Conservation (phyloP, 306 rosid species). For the Herpetospermum pedunculosum region DNA sequence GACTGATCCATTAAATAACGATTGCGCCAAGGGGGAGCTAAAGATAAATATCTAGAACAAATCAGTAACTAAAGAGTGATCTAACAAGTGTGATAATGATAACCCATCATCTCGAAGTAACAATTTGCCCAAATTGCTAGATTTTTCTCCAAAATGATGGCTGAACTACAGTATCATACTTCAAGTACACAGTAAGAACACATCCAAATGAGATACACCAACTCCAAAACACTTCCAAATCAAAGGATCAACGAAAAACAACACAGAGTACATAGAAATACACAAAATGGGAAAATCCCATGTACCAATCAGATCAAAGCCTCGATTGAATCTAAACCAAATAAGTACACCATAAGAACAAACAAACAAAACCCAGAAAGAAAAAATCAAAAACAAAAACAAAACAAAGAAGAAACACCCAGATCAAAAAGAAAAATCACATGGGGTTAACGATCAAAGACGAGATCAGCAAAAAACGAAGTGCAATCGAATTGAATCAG, state of each 20-base stretch:
- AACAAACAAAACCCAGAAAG: conserved; percentile 23
- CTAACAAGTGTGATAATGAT: neutral
- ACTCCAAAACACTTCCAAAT: neutral
- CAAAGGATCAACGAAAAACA: conserved; percentile 1
- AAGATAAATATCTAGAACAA: neutral
- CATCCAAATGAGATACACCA: neutral
- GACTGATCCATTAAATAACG: neutral
- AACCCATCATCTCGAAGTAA: neutral
- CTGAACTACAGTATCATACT: neutral
- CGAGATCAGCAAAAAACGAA: conserved; percentile 27
- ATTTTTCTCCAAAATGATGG: neutral
- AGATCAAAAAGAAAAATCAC: conserved; percentile 4
- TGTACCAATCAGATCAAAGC: conserved; percentile 26
- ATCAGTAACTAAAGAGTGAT: neutral
- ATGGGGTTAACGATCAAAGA: neutral
- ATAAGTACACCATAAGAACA: neutral
- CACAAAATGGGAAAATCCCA: conserved; percentile 2
- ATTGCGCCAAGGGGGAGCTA: neutral
- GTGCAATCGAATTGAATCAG: conserved; percentile 16
- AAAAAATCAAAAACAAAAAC: conserved; percentile 5
- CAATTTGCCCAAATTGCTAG: neutral
- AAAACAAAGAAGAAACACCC: neutral
- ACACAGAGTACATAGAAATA: neutral
- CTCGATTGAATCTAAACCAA: conserved; percentile 9
- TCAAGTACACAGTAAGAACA: neutral